Evolutionary conservation across 139 green algal genomes (phyloP), one percentile per base, ranked within the genome.

Genomic region (Pycnococcus provasolii): DNA sequence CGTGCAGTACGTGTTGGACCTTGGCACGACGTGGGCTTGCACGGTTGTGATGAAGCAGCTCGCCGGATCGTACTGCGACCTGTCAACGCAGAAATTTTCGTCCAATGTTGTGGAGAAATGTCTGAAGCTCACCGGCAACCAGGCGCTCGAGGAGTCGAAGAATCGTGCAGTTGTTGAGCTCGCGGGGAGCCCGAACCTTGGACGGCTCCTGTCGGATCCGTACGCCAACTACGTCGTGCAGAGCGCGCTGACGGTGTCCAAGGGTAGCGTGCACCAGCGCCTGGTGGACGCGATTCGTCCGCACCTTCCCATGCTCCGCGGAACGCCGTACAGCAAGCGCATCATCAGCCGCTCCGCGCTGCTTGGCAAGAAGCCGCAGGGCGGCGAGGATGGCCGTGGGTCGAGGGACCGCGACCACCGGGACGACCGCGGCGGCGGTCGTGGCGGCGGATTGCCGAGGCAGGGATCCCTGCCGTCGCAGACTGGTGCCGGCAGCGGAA

Each of bases 41-140:
- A 72, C 68, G 1, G 67, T 82, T 41, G 83, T 98, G 53, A 91
- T 97, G 80, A 66, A 54, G 45, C 70, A 79, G 50, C 81, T 98
- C 48, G 58, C 66, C 26, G 91, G 90, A 13, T 79, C 89, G 72
- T 95, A 90, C 72, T 63, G 82, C 13, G 80, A 89, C 57, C 87
- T 99, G 55, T 79, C 82, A 53, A 85, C 88, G 66, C 93, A 99
- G 73, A 99, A 99, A 85, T 99, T 99, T 80, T 87, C 71, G 54
- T 91, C 80, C 68, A 99, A 99, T 73, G 93, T 99, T 42, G 93
- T 97, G 15, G 93, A 99, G 79, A 95, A 95, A 81, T 97, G 90
- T 82, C 80, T 99, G 9, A 99, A 99, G 85, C 83, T 96, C 8
- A 46, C 15, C 53, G 77, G 82, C 15, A 76, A 72, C 11, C 55